Evolutionary conservation across 2,329 filamentous ascomycete genomes (phyloP).

Genomic region (Diaporthe sp.): DNA sequence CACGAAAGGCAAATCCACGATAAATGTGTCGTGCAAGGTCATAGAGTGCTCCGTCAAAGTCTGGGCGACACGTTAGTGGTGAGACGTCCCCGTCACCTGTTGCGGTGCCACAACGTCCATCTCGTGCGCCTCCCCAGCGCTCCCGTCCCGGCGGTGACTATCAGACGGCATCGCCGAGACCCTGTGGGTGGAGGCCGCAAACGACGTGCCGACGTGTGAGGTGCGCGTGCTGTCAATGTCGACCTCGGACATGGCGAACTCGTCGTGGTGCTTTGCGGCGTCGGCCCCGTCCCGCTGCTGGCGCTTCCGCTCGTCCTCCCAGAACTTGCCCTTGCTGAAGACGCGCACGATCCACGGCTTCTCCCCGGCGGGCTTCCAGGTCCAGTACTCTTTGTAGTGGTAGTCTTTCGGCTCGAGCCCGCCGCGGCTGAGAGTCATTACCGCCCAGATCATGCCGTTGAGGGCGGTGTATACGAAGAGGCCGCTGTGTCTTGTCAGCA

Average conservation of each 20-base stretch:
- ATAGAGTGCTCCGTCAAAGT: too few relatives aligned
- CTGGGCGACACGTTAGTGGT: too few relatives aligned
- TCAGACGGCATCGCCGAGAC: slow-evolving; percentile 20
- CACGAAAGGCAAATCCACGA: too few relatives aligned
- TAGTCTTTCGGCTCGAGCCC: slow-evolving; percentile 61
- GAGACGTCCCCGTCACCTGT: too few relatives aligned
- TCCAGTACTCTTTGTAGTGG: slow-evolving; percentile 66
- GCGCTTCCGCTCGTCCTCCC: slow-evolving; percentile 38
- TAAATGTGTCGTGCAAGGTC: too few relatives aligned
- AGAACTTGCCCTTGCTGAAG: slow-evolving; percentile 41
- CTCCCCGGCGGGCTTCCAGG: slow-evolving; percentile 59
- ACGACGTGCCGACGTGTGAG: slow-evolving; percentile 26
- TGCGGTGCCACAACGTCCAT: slow-evolving; percentile 30
- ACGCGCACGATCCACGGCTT: slow-evolving; percentile 59
- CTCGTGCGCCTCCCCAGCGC: slow-evolving; percentile 26
- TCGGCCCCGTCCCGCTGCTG: slow-evolving; percentile 4
- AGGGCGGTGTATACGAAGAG: slow-evolving; percentile 65
- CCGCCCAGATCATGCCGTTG: slow-evolving; percentile 57
- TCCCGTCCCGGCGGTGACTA: slow-evolving; percentile 2
- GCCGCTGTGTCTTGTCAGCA: slow-evolving; percentile 48
- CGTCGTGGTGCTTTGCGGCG: slow-evolving; percentile 29
- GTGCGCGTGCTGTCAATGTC: slow-evolving; percentile 30
- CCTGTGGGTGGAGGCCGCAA: slow-evolving; percentile 29
- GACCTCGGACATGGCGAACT: slow-evolving; percentile 32
- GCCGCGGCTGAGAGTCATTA: slow-evolving; percentile 56